A percentile compares a stretch with the other conserved stretches of the same genome.
Evolutionary conservation across 345 rosid genomes (phyloP).

Genomic region (Barbarea vulgaris): DNA sequence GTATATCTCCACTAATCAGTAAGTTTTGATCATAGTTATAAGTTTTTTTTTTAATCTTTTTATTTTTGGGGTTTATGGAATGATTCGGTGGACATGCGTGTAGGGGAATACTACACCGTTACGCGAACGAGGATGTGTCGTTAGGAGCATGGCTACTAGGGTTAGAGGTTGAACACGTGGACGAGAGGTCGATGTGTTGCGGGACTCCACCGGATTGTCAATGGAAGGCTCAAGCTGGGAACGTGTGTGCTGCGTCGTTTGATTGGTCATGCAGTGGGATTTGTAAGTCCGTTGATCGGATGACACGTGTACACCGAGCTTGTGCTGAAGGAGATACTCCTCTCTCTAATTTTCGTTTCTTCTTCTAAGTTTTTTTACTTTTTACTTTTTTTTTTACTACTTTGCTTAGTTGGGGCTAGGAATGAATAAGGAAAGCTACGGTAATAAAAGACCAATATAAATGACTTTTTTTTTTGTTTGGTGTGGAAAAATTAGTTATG

Average conservation of each 20-base stretch:
- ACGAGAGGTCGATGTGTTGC: slow-evolving; percentile 84
- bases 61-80: background rate
- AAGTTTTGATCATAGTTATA: background rate
- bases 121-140: slow-evolving; percentile 93
- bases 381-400: background rate
- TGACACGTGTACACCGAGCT: slow-evolving; percentile 60
- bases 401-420: background rate
- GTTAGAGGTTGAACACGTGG: slow-evolving; percentile 80
- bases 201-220: slow-evolving; percentile 87
- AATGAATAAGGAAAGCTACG: slow-evolving; percentile 15
- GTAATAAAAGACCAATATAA: slow-evolving; percentile 1
- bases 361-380: slow-evolving; percentile 19
- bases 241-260: slow-evolving; percentile 79
- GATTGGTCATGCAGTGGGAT: slow-evolving; percentile 94
- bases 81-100: background rate
- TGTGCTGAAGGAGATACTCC: slow-evolving; percentile 82
- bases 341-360: slow-evolving; percentile 44
- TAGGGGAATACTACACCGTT: slow-evolving; percentile 82
- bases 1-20: slow-evolving; percentile 74
- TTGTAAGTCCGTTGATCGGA: slow-evolving; percentile 78
- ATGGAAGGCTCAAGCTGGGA: slow-evolving; percentile 73
- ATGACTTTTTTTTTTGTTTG: background rate
- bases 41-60: no score
- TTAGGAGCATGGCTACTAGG: slow-evolving; percentile 87
- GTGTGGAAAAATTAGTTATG: background rate